phyloP scores from a whole-genome alignment of 1,139 yeast species.

The Candida neerlandica region DNA sequence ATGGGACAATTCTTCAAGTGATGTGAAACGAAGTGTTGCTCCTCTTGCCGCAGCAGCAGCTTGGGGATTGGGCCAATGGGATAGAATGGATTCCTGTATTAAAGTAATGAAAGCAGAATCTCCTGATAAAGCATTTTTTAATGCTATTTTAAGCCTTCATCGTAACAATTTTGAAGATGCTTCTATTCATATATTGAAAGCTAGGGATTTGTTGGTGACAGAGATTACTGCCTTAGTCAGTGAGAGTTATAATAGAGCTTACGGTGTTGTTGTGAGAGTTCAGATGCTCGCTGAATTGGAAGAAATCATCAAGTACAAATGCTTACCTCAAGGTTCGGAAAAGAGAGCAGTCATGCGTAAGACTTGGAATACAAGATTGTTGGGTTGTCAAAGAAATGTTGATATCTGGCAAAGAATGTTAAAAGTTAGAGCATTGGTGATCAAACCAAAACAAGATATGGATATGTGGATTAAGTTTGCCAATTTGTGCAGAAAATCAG shows the following conservation, averaged over 20 bases:
- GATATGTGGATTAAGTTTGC: conserved; percentile 99
- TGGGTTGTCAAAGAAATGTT: conserved; percentile 95
- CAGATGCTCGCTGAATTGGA: conserved; percentile 97
- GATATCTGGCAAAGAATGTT: conserved; percentile 98
- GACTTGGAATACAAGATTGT: conserved; percentile 90
- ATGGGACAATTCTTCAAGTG: conserved; percentile 77
- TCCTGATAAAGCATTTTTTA: conserved; percentile 92
- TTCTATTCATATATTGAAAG: conserved; percentile 71
- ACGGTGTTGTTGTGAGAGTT: conserved; percentile 93
- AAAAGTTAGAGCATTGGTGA: conserved; percentile 89
- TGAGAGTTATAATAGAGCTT: conserved; percentile 95
- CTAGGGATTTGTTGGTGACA: conserved; percentile 86
- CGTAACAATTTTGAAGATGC: conserved; percentile 87
- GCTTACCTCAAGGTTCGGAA: conserved; percentile 79
- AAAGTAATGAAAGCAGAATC: conserved; percentile 88
- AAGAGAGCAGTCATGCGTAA: conserved; percentile 77
- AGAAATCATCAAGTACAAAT: conserved; percentile 88
- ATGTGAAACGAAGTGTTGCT: conserved; percentile 82
- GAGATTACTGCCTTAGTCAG: conserved; percentile 94
- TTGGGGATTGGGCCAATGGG: conserved; percentile 99
- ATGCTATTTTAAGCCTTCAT: conserved; percentile 85
- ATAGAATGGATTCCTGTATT: conserved; percentile 88
- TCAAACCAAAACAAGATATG: conserved; percentile 95
- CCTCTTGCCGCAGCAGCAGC: conserved; percentile 99
- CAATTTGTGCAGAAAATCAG: conserved; percentile 90